Base-by-base conservation (phyloP, 2,329 filamentous ascomycete genomes). In the Neopestalotiopsis sp. region DNA sequence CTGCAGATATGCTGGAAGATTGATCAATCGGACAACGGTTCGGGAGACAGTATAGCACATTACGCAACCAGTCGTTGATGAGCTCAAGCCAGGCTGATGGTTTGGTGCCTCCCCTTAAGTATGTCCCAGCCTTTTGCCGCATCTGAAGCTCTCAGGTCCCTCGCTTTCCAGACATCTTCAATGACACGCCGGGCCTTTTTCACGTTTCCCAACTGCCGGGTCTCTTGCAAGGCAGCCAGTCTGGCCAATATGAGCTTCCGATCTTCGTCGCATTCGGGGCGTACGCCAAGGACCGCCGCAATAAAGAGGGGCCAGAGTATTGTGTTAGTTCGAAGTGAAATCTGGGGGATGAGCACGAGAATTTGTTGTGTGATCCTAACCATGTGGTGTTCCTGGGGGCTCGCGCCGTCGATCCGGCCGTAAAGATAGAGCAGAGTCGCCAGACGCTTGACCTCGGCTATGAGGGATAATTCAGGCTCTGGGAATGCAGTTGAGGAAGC, bases 101-200 rank as follows among this genome's bases (percentile, higher is more conserved):
- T 34, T 12, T 28, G 57, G 28, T 59, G 24, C 57, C n/a, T 30
- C 2, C 57, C 57, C 71, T 14, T 73, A 4, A 74, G 49, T 14
- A 74, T 69, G 14, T 38, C 66, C 73, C 72, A 73, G 14, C 70
- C 70, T 63, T 68, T 58, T 1, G 66, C 68, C 20, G 66, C 56
- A 17, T 69, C 30, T 4, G 32, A 38, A 32, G 70, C 58, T 14
- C 53, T 66, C 9, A 78, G 57, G 45, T 79, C 77, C 17, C 76
- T 71, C 10, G 74, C 70, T 61, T 74, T 78, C 76, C 78, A 79
- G 0, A 79, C 75, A 17, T 73, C 71, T 40, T 73, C 73, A n/a
- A 79, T 77, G 12, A 78, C 71, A 3, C 71, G 40, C 17, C 76
- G 71, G 0, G 76, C 78, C 69, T 79, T 78, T 53, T 75, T 76